These are phyloP conservation scores for Ogataea sp. DNA, from an alignment of 805 yeast species.

Conservation along the genomic window DNA sequence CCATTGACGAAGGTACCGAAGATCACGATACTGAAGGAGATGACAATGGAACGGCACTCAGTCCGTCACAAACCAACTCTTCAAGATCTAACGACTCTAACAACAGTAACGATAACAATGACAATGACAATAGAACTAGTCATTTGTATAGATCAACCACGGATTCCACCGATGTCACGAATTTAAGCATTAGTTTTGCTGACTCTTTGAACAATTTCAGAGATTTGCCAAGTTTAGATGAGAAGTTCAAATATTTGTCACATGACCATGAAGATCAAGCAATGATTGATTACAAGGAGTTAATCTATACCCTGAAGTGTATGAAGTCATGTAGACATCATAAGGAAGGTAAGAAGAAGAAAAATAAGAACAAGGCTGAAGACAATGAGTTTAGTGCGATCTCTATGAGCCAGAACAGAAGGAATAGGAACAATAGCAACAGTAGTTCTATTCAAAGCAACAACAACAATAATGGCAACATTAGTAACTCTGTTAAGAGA, in stretches of 20 bases:
- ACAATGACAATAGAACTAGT: background rate
- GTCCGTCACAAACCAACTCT: background rate
- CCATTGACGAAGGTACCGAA: background rate
- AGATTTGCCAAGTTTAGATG: background rate
- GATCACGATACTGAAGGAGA: background rate
- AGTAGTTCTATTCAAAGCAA: too few relatives aligned
- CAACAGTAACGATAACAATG: background rate
- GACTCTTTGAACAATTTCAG: too few relatives aligned
- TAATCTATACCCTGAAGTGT: slow-evolving; percentile 20
- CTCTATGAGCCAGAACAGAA: too few relatives aligned
- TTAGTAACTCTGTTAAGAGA: too few relatives aligned
- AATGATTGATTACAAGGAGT: slow-evolving; percentile 15
- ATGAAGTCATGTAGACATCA: slow-evolving; percentile 9
- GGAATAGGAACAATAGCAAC: too few relatives aligned
- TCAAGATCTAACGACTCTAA: background rate
- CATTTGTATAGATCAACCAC: background rate
- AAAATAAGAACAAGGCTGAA: background rate
- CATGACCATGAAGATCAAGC: slow-evolving; percentile 3
- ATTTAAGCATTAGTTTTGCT: too few relatives aligned
- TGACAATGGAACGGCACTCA: background rate
- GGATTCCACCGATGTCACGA: background rate
- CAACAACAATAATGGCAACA: too few relatives aligned
- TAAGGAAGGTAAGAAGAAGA: background rate
- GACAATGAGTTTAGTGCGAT: background rate
- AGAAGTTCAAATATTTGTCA: background rate